These are phyloP conservation scores for Pseudohalonectria lignicola DNA, from an alignment of 2,329 filamentous ascomycete genomes.

Conservation along the genomic window DNA sequence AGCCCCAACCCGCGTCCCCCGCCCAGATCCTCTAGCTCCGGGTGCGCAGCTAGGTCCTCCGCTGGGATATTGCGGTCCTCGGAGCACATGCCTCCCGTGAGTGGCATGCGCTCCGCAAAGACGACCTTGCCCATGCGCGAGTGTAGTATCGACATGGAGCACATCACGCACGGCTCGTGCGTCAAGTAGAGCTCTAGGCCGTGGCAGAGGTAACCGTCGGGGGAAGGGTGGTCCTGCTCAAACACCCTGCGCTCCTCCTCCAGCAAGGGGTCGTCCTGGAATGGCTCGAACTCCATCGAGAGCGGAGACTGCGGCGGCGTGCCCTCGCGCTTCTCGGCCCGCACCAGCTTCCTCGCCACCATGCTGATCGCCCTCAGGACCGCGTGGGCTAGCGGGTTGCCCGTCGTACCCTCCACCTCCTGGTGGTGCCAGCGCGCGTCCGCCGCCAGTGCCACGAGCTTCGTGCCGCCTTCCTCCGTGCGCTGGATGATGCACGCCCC, in stretches of 20 bases:
- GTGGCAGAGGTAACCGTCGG: conserved; percentile 86
- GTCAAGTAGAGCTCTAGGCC: conserved; percentile 89
- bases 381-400: conserved; percentile 70
- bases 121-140: conserved; percentile 82
- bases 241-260: conserved; percentile 53
- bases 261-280: conserved; percentile 59
- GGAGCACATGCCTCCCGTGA: conserved; percentile 73
- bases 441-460: conserved; percentile 62
- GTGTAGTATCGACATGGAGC: conserved; percentile 91
- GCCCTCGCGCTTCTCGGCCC: conserved; percentile 37
- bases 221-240: conserved; percentile 50
- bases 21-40: conserved; percentile 21
- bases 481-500: conserved; percentile 69
- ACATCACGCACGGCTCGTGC: conserved; percentile 94
- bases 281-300: conserved; percentile 41
- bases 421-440: conserved; percentile 61
- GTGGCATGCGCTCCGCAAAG: conserved; percentile 67
- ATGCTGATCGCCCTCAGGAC: conserved; percentile 73
- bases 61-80: conserved; percentile 52
- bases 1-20: conserved; percentile 53
- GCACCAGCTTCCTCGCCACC: conserved; percentile 58
- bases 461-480: conserved; percentile 29
- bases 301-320: no score
- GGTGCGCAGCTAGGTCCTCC: conserved; percentile 24
- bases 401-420: conserved; percentile 25